phyloP scores from a whole-genome alignment of 768 basidiomycete genomes.

The Phlebiopsis flavidoalba region DNA sequence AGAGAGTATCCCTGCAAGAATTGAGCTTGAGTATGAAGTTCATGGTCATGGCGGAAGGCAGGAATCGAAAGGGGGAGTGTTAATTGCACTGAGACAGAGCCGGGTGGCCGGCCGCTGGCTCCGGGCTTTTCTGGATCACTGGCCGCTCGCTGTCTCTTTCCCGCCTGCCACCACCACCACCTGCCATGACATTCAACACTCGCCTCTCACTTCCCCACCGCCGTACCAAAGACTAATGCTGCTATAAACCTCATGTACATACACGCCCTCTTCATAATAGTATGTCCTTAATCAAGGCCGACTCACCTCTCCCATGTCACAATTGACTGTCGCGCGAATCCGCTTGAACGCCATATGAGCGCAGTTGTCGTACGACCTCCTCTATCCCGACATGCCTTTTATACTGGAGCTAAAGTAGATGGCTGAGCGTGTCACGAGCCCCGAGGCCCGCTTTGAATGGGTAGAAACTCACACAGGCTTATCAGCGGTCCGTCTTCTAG shows the following conservation, averaged over 20 bases:
- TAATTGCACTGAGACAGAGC: too few relatives aligned
- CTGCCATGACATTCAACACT: neutral
- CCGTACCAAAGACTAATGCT: neutral
- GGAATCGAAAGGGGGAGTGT: too few relatives aligned
- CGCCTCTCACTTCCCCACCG: neutral
- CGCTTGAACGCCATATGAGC: neutral
- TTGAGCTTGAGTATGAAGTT: too few relatives aligned
- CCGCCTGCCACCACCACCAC: neutral
- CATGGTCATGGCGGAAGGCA: too few relatives aligned
- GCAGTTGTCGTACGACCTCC: too few relatives aligned
- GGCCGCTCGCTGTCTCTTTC: neutral
- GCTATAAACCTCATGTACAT: neutral
- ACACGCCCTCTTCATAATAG: neutral
- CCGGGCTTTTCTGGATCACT: too few relatives aligned
- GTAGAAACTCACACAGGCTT: neutral
- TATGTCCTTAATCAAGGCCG: neutral
- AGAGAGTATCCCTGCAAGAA: slow-evolving; percentile 22
- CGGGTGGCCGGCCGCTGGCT: too few relatives aligned
- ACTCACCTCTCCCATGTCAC: slow-evolving; percentile 29
- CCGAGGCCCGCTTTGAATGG: neutral
- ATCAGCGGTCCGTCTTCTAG: neutral
- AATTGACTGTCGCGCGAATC: slow-evolving; percentile 26
- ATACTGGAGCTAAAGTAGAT: neutral
- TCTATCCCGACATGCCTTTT: neutral
- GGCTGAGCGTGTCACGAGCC: neutral